Evolutionary conservation across 768 basidiomycete species (phyloP), one percentile per base, ranked within the genome.

Genomic region (Leucocoprinus birnbaumii): DNA sequence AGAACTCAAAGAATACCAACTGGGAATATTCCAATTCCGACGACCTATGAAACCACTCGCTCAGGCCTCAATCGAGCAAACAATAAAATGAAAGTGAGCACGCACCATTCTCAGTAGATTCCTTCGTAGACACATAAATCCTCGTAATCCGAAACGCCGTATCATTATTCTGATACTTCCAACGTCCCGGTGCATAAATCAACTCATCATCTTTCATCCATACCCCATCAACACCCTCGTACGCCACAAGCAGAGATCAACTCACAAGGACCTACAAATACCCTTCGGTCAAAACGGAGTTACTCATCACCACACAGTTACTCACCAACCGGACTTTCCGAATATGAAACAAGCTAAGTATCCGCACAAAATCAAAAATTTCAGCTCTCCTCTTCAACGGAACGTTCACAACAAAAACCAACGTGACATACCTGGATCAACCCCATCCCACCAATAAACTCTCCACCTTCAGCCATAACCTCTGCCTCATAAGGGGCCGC

Each of bases 21-120:
- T 72, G 1, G 70, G 69, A n/a, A 69, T 69, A 50, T 71, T 70
- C 71, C 69, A 70, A 51, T 70, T 70, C 34, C 62, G 63, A 18
- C 70, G 67, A 14, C 69, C 69, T 70, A 47, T n/a, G n/a, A n/a
- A n/a, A 11, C 31, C 5, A 31, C 31, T 31, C 31, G 31, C 13
- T n/a, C 22, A 1, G 42, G 22, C 27, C 19, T 57, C 3, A 3
- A 24, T 3, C 6, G 41, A 22, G 4, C 43, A 11, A 46, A 19
- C 13, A 26, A 19, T 19, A 31, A 22, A n/a, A 42, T 41, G 35
- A 18, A 34, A 37, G 6, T 26, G 5, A 3, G 24, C 11, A 25
- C 61, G 27, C 55, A 68, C 71, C 70, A 40, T 69, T 69, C 35
- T 63, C 57, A 6, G 65, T 65, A 3, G 66, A 68, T 24, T 56